Evolutionary conservation across 108 stramenopile species (phyloP).

Genomic region (Skeletonema tropicum): DNA sequence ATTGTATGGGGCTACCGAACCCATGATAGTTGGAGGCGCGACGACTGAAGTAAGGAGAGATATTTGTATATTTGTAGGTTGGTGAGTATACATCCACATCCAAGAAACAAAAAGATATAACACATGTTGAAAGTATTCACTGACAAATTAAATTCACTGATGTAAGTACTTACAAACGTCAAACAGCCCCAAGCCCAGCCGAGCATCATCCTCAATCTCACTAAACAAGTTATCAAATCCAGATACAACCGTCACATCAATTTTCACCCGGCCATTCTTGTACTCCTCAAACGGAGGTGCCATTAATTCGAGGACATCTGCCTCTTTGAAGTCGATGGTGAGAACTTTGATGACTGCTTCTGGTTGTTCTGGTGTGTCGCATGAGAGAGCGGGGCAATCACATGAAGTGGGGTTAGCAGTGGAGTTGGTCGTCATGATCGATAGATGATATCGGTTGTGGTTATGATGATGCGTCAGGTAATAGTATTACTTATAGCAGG

Average conservation of each 20-base stretch:
- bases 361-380: not conserved
- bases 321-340: not conserved
- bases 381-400: not conserved
- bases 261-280: not conserved
- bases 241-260: slow-evolving; percentile 1
- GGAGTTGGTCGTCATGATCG: no score
- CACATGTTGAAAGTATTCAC: no score
- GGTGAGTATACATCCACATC: not conserved
- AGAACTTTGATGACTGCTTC: not conserved
- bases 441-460: no score
- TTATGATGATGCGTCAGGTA: no score
- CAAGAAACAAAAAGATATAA: not conserved
- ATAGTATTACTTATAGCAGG: no score
- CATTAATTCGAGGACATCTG: not conserved
- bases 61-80: not conserved
- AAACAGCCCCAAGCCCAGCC: slow-evolving; percentile 19
- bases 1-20: slow-evolving; percentile 18
- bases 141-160: no score
- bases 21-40: slow-evolving; percentile 28
- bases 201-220: slow-evolving; percentile 29
- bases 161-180: slow-evolving; percentile 16
- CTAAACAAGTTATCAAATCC: slow-evolving; percentile 3
- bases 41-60: slow-evolving; percentile 10
- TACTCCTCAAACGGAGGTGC: not conserved
- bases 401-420: not conserved